Percentiles rank a stretch among this genome's conserved stretches.
Evolutionary conservation across 1,284 basidiomycete species (phyloP).

Genomic region (Entoloma clypeatum): DNA sequence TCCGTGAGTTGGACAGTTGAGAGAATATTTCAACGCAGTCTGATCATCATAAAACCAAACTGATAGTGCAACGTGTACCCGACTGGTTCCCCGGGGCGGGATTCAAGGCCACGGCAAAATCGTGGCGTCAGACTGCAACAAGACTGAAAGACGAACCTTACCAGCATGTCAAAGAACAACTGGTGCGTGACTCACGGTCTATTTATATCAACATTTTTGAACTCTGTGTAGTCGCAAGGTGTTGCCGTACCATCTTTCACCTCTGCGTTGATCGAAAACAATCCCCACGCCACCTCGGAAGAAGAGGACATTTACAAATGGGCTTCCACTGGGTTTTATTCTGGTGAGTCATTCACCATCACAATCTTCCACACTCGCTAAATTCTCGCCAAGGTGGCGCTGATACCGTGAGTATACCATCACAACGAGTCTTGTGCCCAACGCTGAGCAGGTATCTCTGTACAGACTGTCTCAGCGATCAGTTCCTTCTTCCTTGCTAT

Average conservation of each 20-base stretch:
- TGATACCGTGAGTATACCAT: conserved; percentile 7
- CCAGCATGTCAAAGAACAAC: conserved; percentile 39
- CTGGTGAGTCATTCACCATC: conserved; percentile 6
- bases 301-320: conserved; percentile 13
- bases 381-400: conserved; percentile 7
- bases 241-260: conserved; percentile 33
- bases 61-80: conserved; percentile 40
- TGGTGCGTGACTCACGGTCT: conserved; percentile 27
- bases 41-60: neutral
- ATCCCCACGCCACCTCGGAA: conserved; percentile 1
- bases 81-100: conserved; percentile 47
- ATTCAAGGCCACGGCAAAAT: conserved; percentile 39
- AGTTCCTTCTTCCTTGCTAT: conserved; percentile 23
- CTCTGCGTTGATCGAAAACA: conserved; percentile 7
- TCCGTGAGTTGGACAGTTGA: conserved; percentile 32
- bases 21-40: neutral
- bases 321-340: conserved; percentile 10
- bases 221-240: conserved; percentile 28
- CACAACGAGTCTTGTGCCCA: neutral
- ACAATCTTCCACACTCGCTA: neutral
- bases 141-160: conserved; percentile 35
- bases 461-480: conserved; percentile 12
- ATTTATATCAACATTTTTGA: neutral
- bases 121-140: conserved; percentile 32
- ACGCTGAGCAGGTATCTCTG: neutral